Evolutionary conservation across 2,329 filamentous ascomycete genomes (phyloP).

Genomic region (Ophiosphaerella korrae): DNA sequence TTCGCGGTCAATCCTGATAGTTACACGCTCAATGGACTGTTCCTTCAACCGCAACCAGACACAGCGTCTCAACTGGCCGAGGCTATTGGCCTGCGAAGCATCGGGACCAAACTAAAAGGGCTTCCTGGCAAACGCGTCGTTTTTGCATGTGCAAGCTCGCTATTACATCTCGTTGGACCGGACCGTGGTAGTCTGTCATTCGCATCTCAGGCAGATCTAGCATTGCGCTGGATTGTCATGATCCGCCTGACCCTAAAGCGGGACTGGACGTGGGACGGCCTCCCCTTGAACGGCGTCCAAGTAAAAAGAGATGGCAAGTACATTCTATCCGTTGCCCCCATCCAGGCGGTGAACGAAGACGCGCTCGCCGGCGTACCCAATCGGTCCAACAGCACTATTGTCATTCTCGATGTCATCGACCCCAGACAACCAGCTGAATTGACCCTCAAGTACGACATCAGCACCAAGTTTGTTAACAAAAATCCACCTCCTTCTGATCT

Average conservation of each 20-base stretch:
- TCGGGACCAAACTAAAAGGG: neutral
- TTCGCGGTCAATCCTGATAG: neutral
- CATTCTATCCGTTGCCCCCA: neutral
- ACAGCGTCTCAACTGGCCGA: neutral
- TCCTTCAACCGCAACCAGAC: neutral
- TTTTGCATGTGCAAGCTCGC: neutral
- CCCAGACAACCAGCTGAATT: neutral
- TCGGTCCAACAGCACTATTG: neutral
- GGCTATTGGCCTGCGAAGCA: neutral
- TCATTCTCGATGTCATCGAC: neutral
- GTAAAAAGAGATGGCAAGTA: neutral
- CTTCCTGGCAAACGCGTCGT: neutral
- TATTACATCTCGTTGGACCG: neutral
- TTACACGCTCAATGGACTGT: neutral
- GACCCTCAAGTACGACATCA: neutral
- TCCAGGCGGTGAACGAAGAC: neutral
- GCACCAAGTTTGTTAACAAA: neutral
- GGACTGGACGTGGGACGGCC: neutral
- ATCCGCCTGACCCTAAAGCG: neutral
- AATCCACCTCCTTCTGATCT: neutral
- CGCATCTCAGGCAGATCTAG: neutral
- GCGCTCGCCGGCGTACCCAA: neutral
- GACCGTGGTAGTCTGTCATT: neutral
- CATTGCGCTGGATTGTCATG: neutral
- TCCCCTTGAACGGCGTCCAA: neutral